Base-by-base conservation (phyloP, 108 stramenopile species). In the Skeletonema grethae region DNA sequence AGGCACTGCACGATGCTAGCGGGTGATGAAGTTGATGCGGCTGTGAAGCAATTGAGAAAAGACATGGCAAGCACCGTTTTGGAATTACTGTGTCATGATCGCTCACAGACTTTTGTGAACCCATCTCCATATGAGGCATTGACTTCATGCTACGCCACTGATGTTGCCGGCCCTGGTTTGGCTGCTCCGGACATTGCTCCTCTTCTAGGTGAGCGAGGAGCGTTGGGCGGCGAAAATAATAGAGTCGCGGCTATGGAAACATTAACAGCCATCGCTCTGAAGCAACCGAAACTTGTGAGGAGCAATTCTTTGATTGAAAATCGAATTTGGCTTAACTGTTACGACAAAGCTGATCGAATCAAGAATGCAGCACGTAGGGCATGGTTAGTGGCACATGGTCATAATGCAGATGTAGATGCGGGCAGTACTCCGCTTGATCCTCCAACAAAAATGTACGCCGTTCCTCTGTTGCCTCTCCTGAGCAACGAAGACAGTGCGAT, bases 241-340 rank as follows among this genome's bases (percentile, higher is more conserved):
- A 76, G 92, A 45, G 65, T 88, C 11, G 95, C 86, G 61, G 56
- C 90, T 3, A 92, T 96, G 90, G 80, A 83, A 31, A 89, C 87
- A 30, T 69, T 96, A 13, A 82, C 77, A 28, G 68, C 86, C 29
- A 87, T 96, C 50, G 87, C 88, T 9, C 30, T 61, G 56, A 50
- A 50, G 25, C 85, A 92, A 65, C 73, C 78, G 34, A 84, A 83
- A 71, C 70, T 93, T 8, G 68, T 91, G 12, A 93, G 85, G 57
- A 85, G 56, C 48, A 92, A 96, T 69, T 92, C 95, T 38, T 82
- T 96, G 10, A 70, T 92, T 18, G 95, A 96, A 65, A 93, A 88
- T 65, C 75, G 95, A 65, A 85, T 96, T 32, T 93, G 90, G 89
- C 46, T 91, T 16, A 93, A 93, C 65, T 93, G 95, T 60, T 92